Percentiles rank a stretch among this genome's conserved stretches.
phyloP scores from a whole-genome alignment of 352 stramenopile genomes.

The Phytophthora pini region DNA sequence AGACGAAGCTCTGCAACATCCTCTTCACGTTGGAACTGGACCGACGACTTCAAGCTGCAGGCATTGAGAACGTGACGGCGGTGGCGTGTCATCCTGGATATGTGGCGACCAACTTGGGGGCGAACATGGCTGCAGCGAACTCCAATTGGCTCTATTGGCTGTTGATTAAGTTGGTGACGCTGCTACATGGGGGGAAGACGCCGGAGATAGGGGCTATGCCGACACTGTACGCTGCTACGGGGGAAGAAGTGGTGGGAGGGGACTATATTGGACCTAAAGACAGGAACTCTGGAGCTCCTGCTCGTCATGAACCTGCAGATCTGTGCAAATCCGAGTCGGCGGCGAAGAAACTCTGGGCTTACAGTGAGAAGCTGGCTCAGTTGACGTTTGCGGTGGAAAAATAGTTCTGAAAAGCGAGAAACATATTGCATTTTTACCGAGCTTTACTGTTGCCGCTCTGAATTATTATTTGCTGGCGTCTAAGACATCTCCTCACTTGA shows the following conservation, averaged over 20 bases:
- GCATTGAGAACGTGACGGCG: constrained; percentile 29
- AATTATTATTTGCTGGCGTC: no score
- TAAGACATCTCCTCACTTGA: no score
- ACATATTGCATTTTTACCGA: no score
- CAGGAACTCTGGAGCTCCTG: constrained; percentile 29
- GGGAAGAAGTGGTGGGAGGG: constrained; percentile 17
- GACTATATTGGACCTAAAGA: constrained; percentile 38
- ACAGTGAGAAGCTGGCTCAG: constrained; percentile 36
- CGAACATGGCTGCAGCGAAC: constrained; percentile 29
- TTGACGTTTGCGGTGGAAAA: no score
- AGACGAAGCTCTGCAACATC: constrained; percentile 60
- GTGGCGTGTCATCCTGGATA: constrained; percentile 48
- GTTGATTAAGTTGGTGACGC: constrained; percentile 23
- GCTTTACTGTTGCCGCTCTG: no score
- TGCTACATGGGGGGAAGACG: constrained; percentile 31
- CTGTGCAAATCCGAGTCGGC: constrained; percentile 36
- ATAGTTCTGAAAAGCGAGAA: no score
- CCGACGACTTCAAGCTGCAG: constrained; percentile 31
- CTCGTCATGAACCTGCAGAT: constrained; percentile 40
- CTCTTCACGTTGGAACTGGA: constrained; percentile 58
- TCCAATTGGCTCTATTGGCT: constrained; percentile 36
- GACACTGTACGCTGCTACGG: constrained; percentile 39
- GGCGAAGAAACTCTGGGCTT: constrained; percentile 45
- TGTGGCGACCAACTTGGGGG: constrained; percentile 34
- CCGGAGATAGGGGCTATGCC: constrained; percentile 30